These are phyloP conservation scores for Linum trigynum DNA, from an alignment of 345 rosid genomes.

Conservation along the genomic window DNA sequence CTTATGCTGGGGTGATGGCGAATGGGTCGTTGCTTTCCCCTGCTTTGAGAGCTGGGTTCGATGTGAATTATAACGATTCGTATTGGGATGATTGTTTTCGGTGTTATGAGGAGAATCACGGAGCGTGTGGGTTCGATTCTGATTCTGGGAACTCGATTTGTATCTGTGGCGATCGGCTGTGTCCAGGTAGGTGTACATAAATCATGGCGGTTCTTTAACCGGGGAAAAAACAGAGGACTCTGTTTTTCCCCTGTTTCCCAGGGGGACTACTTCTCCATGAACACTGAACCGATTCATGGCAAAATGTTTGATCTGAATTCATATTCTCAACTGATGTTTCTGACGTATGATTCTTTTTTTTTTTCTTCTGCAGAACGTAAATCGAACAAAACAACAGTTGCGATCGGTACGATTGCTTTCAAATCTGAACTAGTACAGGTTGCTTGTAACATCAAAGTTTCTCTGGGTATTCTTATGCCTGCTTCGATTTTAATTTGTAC, in stretches of 20 bases:
- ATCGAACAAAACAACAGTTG: not conserved
- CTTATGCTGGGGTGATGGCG: not conserved
- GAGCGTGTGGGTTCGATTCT: constrained; percentile 32
- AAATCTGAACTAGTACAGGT: not conserved
- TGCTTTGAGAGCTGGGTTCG: constrained; percentile 32
- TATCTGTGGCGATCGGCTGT: constrained; percentile 23
- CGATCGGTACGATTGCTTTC: not conserved
- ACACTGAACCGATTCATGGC: not conserved
- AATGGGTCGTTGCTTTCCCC: constrained; percentile 18
- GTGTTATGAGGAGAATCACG: constrained; percentile 15
- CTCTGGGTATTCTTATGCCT: not conserved
- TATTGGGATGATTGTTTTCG: constrained; percentile 15
- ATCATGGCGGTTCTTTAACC: not conserved
- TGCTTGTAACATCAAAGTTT: not conserved
- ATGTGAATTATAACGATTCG: constrained; percentile 18
- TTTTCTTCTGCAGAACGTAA: not conserved
- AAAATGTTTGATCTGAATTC: not conserved
- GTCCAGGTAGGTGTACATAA: constrained; percentile 14
- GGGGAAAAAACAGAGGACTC: not conserved
- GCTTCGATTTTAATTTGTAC: not conserved
- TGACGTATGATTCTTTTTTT: not conserved
- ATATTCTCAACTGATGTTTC: not conserved
- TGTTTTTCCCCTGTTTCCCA: not conserved
- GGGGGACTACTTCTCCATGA: not conserved
- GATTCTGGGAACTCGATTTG: constrained; percentile 20